These are phyloP conservation scores for Cyberlindnera americana DNA, from an alignment of 805 yeast species.

Conservation along the genomic window DNA sequence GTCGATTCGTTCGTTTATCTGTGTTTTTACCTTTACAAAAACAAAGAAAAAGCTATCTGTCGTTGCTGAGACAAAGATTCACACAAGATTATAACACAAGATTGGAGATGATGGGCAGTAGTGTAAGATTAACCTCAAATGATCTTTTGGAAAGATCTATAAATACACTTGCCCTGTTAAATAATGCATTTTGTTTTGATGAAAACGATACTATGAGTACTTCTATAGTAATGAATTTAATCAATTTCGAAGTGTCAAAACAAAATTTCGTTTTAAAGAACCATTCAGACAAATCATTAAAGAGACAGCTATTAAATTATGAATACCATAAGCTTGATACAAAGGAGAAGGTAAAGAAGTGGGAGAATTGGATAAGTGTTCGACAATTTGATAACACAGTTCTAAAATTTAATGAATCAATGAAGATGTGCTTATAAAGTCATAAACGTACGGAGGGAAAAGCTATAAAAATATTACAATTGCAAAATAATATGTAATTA, in stretches of 20 bases:
- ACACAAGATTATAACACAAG: conserved; percentile 5
- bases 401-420: conserved; percentile 16
- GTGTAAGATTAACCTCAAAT: not conserved
- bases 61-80: conserved; percentile 6
- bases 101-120: not conserved
- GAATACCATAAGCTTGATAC: conserved; percentile 6
- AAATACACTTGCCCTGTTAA: conserved; percentile 11
- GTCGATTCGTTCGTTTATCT: conserved; percentile 4
- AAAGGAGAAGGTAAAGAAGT: conserved; percentile 2
- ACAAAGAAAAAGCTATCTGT: not conserved
- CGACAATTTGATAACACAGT: conserved; percentile 15
- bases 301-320: not conserved
- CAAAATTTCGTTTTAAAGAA: conserved; percentile 1
- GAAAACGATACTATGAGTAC: conserved; percentile 3
- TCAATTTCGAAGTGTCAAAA: conserved; percentile 14
- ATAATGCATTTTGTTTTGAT: conserved; percentile 9
- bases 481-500: not conserved
- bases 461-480: no score
- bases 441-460: not conserved
- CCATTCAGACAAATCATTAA: conserved; percentile 2
- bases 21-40: conserved; percentile 1
- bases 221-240: conserved; percentile 10
- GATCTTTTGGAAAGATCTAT: conserved; percentile 5
- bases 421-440: conserved; percentile 8
- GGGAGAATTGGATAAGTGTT: conserved; percentile 7